Evolutionary conservation across 169 alveolate species (phyloP).

Genomic region (Plasmodium falciparum): DNA sequence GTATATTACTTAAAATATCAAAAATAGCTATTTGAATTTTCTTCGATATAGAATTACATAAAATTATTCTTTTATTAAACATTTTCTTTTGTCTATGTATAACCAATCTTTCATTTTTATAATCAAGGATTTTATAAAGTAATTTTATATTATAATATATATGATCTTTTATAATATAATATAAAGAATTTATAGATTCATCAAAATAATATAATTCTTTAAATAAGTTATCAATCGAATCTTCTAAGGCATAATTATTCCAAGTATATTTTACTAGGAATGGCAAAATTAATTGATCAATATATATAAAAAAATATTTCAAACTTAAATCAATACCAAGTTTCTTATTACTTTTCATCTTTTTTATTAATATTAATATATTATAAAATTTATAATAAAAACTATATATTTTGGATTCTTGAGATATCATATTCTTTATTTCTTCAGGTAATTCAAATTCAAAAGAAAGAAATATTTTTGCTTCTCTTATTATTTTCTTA

Average conservation of each 20-base stretch:
- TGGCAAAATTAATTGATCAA: slow-evolving; percentile 55
- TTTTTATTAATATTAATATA: slow-evolving; percentile 66
- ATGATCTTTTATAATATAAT: slow-evolving; percentile 68
- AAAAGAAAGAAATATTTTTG: slow-evolving; percentile 72
- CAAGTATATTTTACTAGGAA: slow-evolving; percentile 71
- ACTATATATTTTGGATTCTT: slow-evolving; percentile 63
- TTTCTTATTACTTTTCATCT: slow-evolving; percentile 60
- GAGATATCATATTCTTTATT: slow-evolving; percentile 68
- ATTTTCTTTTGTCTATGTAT: slow-evolving; percentile 55
- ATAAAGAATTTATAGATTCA: slow-evolving; percentile 53
- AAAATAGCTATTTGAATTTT: slow-evolving; percentile 72
- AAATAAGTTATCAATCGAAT: slow-evolving; percentile 30
- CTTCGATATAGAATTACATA: slow-evolving; percentile 65
- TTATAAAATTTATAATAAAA: slow-evolving; percentile 65
- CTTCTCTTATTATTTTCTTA: slow-evolving; percentile 74
- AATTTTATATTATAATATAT: slow-evolving; percentile 56
- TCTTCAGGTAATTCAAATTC: slow-evolving; percentile 73
- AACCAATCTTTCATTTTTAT: slow-evolving; percentile 46
- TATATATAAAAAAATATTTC: slow-evolving; percentile 40
- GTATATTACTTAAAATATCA: slow-evolving; percentile 70
- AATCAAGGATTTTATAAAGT: slow-evolving; percentile 21
- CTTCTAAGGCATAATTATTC: slow-evolving; percentile 75
- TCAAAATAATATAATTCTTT: slow-evolving; percentile 64
- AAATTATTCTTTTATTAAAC: slow-evolving; percentile 29
- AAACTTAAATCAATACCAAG: slow-evolving; percentile 43